Conservation (phyloP, 139 green algal genomes). For the Picochlorum sp. region DNA sequence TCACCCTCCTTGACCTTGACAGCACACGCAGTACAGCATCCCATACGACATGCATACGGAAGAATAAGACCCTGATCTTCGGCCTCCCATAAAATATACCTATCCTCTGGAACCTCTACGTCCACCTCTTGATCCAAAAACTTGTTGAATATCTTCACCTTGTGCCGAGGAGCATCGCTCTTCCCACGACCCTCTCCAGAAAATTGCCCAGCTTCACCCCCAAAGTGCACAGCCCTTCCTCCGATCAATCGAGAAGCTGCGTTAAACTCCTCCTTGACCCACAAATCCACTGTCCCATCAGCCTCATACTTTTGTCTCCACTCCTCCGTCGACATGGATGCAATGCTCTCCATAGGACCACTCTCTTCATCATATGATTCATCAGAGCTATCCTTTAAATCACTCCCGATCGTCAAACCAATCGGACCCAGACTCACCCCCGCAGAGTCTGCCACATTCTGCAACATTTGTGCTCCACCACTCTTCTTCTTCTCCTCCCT, state of each 20-base stretch:
- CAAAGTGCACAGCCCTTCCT: constrained; percentile 61
- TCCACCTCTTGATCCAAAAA: constrained; percentile 60
- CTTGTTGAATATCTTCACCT: constrained; percentile 74
- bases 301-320: constrained; percentile 70
- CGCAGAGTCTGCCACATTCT: constrained; percentile 24
- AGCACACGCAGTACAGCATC: constrained; percentile 94
- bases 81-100: constrained; percentile 90
- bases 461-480: constrained; percentile 15
- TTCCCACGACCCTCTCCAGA: constrained; percentile 64
- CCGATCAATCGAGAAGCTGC: constrained; percentile 69
- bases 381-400: constrained; percentile 3
- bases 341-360: constrained; percentile 35
- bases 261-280: constrained; percentile 93
- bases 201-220: constrained; percentile 47
- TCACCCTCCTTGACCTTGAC: constrained; percentile 70
- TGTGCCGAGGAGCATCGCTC: constrained; percentile 45
- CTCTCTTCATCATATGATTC: constrained; percentile 3
- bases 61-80: constrained; percentile 86
- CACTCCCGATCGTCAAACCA: constrained; percentile 41
- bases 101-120: constrained; percentile 48
- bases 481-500: constrained; percentile 9
- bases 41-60: constrained; percentile 93
- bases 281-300: constrained; percentile 79
- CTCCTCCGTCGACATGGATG: constrained; percentile 66
- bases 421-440: constrained; percentile 55